These are phyloP conservation scores for Epichloe uncinata DNA, from an alignment of 2,329 filamentous ascomycete species.

Conservation along the genomic window DNA sequence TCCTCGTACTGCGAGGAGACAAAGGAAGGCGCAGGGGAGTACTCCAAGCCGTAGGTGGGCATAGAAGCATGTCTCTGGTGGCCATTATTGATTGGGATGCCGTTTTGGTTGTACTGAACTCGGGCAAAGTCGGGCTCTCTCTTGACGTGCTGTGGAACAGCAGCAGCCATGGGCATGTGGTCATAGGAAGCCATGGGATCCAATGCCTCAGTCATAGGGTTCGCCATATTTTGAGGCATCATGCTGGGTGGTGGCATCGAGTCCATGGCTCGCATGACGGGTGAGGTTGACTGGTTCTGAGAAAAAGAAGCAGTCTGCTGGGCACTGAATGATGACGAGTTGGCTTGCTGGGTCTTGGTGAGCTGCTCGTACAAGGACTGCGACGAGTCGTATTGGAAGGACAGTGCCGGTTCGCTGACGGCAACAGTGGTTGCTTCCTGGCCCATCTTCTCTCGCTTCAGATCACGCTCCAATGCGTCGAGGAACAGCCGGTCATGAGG, in stretches of 20 bases:
- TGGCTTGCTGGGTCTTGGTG: slow-evolving; percentile 97
- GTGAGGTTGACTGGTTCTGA: slow-evolving; percentile 73
- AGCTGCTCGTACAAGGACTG: slow-evolving; percentile 98
- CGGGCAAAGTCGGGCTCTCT: slow-evolving; percentile 74
- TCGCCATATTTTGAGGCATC: slow-evolving; percentile 44
- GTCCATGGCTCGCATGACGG: slow-evolving; percentile 81
- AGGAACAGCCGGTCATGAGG: slow-evolving; percentile 95
- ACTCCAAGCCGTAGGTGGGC: slow-evolving; percentile 88
- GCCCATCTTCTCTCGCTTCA: slow-evolving; percentile 99
- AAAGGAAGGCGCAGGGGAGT: slow-evolving; percentile 94
- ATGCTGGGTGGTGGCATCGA: slow-evolving; percentile 87
- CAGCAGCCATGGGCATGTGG: slow-evolving; percentile 55
- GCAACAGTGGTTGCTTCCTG: slow-evolving; percentile 96
- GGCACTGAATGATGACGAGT: slow-evolving; percentile 89
- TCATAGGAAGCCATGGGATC: slow-evolving; percentile 62
- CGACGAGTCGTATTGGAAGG: slow-evolving; percentile 98
- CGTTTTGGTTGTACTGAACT: slow-evolving; percentile 84
- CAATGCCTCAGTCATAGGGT: slow-evolving; percentile 47
- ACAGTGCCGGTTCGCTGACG: slow-evolving; percentile 91
- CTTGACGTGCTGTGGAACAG: slow-evolving; percentile 67
- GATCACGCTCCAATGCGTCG: slow-evolving; percentile 88
- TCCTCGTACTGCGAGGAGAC: slow-evolving; percentile 98
- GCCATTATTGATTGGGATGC: slow-evolving; percentile 66
- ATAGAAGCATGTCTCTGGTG: slow-evolving; percentile 97
- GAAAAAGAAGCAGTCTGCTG: slow-evolving; percentile 51